Conservation (phyloP, 1,284 basidiomycete species). For the Coniferiporia weirii region DNA sequence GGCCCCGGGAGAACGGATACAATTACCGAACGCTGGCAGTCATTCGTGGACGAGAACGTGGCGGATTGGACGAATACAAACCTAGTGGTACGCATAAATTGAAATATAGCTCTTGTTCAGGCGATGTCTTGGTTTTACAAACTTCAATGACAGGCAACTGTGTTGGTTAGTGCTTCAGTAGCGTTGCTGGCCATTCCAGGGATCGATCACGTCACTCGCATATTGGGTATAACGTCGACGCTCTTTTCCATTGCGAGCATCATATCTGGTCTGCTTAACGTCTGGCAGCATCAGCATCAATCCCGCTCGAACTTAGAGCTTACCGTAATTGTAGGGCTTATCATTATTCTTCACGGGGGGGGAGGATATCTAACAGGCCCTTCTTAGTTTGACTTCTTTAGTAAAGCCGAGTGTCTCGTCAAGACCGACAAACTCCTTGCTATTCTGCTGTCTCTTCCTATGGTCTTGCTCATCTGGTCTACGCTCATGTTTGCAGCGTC, state of each 20-base stretch:
- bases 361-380: not conserved
- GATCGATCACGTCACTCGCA: conserved; percentile 34
- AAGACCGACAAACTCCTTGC: conserved; percentile 16
- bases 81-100: conserved; percentile 6
- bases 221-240: conserved; percentile 41
- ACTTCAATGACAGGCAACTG: conserved; percentile 41
- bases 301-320: conserved; percentile 27
- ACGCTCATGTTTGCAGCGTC: conserved; percentile 16
- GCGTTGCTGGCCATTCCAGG: conserved; percentile 42
- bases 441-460: conserved; percentile 17
- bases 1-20: conserved; percentile 36
- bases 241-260: conserved; percentile 49
- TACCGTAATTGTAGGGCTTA: conserved; percentile 7
- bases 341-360: not conserved
- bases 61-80: conserved; percentile 22
- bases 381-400: conserved; percentile 18
- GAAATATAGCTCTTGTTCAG: not conserved
- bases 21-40: conserved; percentile 36
- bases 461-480: conserved; percentile 20
- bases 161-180: conserved; percentile 51
- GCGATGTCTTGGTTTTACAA: not conserved
- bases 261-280: conserved; percentile 49
- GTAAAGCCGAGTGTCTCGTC: conserved; percentile 13
- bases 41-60: conserved; percentile 42
- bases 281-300: conserved; percentile 51